phyloP scores from a whole-genome alignment of 2,329 filamentous ascomycete genomes.

The Phyllosticta ampelicida region DNA sequence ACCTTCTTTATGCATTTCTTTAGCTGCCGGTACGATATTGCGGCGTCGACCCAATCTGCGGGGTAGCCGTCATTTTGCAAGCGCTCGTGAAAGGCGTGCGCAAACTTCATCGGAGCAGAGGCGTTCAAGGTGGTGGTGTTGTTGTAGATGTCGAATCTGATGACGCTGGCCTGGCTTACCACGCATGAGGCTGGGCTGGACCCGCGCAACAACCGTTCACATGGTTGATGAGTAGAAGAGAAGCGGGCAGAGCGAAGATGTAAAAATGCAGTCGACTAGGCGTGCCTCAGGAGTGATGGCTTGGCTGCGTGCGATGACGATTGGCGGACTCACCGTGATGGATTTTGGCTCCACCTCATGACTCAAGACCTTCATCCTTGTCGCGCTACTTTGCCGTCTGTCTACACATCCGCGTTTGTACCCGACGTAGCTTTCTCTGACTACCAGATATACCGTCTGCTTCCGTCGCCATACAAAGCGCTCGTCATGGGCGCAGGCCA shows the following conservation, averaged over 20 bases:
- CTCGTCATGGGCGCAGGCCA: conserved; percentile 36
- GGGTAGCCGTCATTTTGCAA: conserved; percentile 66
- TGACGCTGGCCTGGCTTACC: background rate
- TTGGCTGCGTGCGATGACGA: background rate
- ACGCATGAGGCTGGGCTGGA: background rate
- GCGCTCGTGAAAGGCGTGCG: conserved; percentile 61
- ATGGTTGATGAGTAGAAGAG: background rate
- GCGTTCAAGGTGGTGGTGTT: background rate
- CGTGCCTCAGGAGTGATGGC: background rate
- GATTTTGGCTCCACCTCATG: background rate
- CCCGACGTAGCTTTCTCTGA: background rate
- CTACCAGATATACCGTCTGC: background rate
- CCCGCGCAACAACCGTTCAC: background rate
- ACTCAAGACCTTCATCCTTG: background rate
- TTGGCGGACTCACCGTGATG: background rate
- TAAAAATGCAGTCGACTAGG: background rate
- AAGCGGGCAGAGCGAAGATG: background rate
- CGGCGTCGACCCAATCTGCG: conserved; percentile 56
- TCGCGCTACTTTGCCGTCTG: background rate
- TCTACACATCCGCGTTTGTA: background rate
- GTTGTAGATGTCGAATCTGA: background rate
- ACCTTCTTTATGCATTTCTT: conserved; percentile 86
- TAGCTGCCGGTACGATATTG: conserved; percentile 72
- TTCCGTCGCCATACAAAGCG: background rate
- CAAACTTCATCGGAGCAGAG: conserved; percentile 71